phyloP scores from a whole-genome alignment of 345 rosid species.

The Raphanus sativus region DNA sequence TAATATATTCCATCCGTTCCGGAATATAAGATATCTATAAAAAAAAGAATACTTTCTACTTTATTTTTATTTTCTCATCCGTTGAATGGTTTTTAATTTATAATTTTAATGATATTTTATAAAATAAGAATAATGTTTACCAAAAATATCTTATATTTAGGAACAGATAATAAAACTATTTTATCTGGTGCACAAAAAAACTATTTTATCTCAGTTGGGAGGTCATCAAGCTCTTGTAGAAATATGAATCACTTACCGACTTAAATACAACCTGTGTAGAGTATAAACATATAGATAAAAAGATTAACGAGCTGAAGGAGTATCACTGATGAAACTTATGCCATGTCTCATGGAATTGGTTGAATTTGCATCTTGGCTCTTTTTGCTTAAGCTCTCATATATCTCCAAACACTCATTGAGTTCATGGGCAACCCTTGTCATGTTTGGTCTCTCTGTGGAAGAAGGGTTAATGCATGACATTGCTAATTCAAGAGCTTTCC shows the following conservation, averaged over 20 bases:
- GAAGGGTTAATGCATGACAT: conserved; percentile 30
- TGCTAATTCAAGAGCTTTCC: conserved; percentile 39
- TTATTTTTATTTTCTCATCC: too few relatives aligned
- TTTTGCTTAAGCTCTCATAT: background rate
- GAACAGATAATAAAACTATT: too few relatives aligned
- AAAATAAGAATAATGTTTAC: too few relatives aligned
- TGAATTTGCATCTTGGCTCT: conserved; percentile 14
- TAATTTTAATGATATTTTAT: too few relatives aligned
- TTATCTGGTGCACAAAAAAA: too few relatives aligned
- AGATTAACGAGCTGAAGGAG: conserved; percentile 27
- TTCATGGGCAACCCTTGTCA: conserved; percentile 36
- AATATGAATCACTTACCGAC: background rate
- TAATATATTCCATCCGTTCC: too few relatives aligned
- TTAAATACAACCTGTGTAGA: background rate
- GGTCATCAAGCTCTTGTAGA: too few relatives aligned
- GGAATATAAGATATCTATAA: too few relatives aligned
- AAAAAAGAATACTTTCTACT: too few relatives aligned
- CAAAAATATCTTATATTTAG: too few relatives aligned
- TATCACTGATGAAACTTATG: conserved; percentile 14
- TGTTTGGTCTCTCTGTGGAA: conserved; percentile 36
- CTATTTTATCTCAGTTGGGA: too few relatives aligned
- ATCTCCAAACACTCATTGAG: conserved; percentile 37
- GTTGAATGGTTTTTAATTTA: too few relatives aligned
- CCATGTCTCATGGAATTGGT: background rate
- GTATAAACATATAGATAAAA: background rate